phyloP scores from a whole-genome alignment of 805 yeast genomes.

The Metschnikowia anglica region DNA sequence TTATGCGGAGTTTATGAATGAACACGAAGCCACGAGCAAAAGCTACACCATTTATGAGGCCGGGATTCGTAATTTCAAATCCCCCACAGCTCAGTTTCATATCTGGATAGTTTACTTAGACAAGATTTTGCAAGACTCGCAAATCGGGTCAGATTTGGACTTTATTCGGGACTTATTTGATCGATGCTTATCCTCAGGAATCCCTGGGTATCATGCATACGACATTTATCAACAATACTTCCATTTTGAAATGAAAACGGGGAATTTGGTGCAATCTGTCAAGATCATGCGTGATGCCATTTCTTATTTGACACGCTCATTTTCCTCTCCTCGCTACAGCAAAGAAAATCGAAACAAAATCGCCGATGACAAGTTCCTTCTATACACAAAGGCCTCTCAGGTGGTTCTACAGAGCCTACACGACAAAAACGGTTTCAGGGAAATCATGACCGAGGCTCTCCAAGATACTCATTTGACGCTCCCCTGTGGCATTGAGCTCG shows the following conservation, averaged over 20 bases:
- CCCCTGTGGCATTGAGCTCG: slow-evolving; percentile 40
- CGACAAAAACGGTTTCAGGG: slow-evolving; percentile 25
- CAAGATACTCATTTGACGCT: slow-evolving; percentile 45
- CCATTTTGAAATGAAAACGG: slow-evolving; percentile 57
- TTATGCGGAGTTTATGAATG: slow-evolving; percentile 61
- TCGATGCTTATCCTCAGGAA: slow-evolving; percentile 45
- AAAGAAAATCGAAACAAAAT: slow-evolving; percentile 18
- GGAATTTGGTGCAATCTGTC: slow-evolving; percentile 49
- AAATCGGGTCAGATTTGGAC: slow-evolving; percentile 20
- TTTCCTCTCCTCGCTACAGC: slow-evolving; percentile 5
- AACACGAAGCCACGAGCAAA: slow-evolving; percentile 44
- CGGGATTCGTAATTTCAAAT: slow-evolving; percentile 61
- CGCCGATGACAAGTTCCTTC: slow-evolving; percentile 25
- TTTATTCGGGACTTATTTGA: slow-evolving; percentile 72
- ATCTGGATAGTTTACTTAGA: slow-evolving; percentile 70
- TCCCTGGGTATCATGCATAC: slow-evolving; percentile 50
- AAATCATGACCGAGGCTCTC: slow-evolving; percentile 45
- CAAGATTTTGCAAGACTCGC: slow-evolving; percentile 38
- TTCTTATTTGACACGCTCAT: slow-evolving; percentile 11
- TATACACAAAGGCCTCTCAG: slow-evolving; percentile 19
- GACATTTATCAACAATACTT: slow-evolving; percentile 56
- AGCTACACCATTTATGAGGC: slow-evolving; percentile 64
- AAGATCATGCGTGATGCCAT: slow-evolving; percentile 24
- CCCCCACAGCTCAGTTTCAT: slow-evolving; percentile 55
- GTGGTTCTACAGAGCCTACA: slow-evolving; percentile 11